Conservation (phyloP, 164 flowering plant species). For the Paratinospora sagittata region DNA sequence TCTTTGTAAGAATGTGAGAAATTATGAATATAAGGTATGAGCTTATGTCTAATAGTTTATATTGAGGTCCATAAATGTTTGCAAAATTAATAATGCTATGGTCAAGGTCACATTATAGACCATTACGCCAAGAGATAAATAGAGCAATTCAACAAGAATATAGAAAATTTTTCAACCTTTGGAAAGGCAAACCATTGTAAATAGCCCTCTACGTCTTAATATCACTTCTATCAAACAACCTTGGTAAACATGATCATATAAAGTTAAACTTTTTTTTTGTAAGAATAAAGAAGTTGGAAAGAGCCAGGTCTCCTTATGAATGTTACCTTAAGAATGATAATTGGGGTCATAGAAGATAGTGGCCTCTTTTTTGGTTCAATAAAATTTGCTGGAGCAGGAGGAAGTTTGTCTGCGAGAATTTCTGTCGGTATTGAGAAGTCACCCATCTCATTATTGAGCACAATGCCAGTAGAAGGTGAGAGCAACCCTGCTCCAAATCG, state of each 20-base stretch:
- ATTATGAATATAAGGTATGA: not conserved
- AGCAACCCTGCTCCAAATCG: constrained; percentile 65
- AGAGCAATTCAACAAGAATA: not conserved
- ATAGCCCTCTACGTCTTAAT: not conserved
- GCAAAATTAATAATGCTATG: not conserved
- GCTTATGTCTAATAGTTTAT: not conserved
- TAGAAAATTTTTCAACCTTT: not conserved
- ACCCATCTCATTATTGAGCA: constrained; percentile 90
- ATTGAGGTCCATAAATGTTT: not conserved
- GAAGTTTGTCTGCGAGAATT: constrained; percentile 45
- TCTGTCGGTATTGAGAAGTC: constrained; percentile 86
- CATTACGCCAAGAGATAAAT: too few species aligned
- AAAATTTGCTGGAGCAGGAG: constrained; percentile 86
- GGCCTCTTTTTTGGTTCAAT: constrained; percentile 81
- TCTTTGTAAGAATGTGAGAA: too few species aligned
- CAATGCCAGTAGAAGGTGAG: constrained; percentile 82
- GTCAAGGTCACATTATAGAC: too few species aligned
- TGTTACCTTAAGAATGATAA: constrained; percentile 68
- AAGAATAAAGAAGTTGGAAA: not conserved
- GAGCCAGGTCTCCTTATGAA: not conserved
- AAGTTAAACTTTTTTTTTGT: too few species aligned
- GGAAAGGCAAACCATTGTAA: not conserved
- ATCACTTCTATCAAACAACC: not conserved
- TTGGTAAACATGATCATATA: too few species aligned
- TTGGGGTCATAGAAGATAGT: constrained; percentile 88